Percentiles rank a stretch among this genome's conserved stretches.
Conservation (phyloP, 2,329 filamentous ascomycete genomes). For the Fusarium palustre region DNA sequence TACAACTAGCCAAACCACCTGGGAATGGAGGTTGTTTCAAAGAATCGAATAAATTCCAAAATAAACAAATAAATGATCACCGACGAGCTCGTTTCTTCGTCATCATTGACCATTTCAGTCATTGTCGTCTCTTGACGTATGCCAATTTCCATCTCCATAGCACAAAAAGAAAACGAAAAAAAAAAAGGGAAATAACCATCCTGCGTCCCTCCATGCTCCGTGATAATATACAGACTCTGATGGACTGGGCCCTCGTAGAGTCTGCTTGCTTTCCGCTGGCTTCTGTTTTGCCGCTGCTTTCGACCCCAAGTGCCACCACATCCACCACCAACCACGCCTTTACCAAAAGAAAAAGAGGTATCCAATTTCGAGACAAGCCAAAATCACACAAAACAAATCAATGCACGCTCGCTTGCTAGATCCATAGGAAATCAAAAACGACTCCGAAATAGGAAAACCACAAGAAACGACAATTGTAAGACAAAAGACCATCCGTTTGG, state of each 20-base stretch:
- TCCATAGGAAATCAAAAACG: slow-evolving; percentile 50
- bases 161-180: slow-evolving; percentile 1
- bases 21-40: slow-evolving; percentile 39
- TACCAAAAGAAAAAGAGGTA: slow-evolving; percentile 41
- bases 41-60: slow-evolving; percentile 41
- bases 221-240: slow-evolving; percentile 39
- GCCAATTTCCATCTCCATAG: slow-evolving; percentile 33
- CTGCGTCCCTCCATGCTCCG: slow-evolving; percentile 31
- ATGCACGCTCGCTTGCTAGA: slow-evolving; percentile 54
- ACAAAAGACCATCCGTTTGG: slow-evolving; percentile 53
- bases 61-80: slow-evolving; percentile 43
- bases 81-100: slow-evolving; percentile 45
- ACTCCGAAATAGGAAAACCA: slow-evolving; percentile 49
- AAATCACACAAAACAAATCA: slow-evolving; percentile 51
- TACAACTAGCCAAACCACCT: slow-evolving; percentile 43
- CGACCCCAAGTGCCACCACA: slow-evolving; percentile 15
- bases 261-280: slow-evolving; percentile 41
- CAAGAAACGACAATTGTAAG: slow-evolving; percentile 48
- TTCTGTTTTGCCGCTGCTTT: slow-evolving; percentile 41
- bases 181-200: slow-evolving; percentile 11
- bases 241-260: slow-evolving; percentile 46
- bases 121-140: slow-evolving; percentile 40
- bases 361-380: slow-evolving; percentile 45
- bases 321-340: slow-evolving; percentile 32
- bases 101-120: slow-evolving; percentile 47